Base-by-base conservation (phyloP, 106 monocot genomes). In the Phalaenopsis aphrodite region DNA sequence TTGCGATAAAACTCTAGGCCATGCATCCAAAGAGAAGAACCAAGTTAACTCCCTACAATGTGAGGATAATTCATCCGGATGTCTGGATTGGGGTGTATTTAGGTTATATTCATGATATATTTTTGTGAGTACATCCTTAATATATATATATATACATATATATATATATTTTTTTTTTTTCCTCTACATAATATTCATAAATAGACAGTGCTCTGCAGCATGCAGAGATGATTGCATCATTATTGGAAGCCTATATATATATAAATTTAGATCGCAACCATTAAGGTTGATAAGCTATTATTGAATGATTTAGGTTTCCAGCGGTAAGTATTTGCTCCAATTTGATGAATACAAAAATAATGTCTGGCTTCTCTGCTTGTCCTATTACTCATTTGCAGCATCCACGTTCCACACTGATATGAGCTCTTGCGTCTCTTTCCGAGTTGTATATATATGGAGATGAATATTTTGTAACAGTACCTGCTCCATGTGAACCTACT, bases 341-440 rank as follows among this genome's bases (percentile, higher is more conserved):
- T 61, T 61, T 61, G 61, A 21, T 21, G 61, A 61, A 61, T n/a
- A 61, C 61, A 21, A 61, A 61, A 61, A 61, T 21, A 61, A 5
- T n/a, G 0, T 18, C 61, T 61, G 61, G 61, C 61, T 6, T 21
- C 0, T 61, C 61, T 61, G 19, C 61, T 61, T 61, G 61, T 21
- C 61, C 61, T 61, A 61, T 61, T 61, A 61, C 61, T 61, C 21
- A 61, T 61, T 61, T 61, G 23, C 10, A 61, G 61, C 61, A 61
- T 19, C 61, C 61, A n/a, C 61, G 61, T 61, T 61, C 21, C 5
- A 61, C 61, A 21, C 21, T 61, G 61, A 61, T n/a, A 61, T 21
- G 21, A n/a, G 61, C 21, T 61, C 18, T 21, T 61, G n/a, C 10
- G 21, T 61, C 21, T 21, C 61, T 10, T 18, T 61, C 21, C 61